Conservation (phyloP, 306 rosid species). For the Prunus armeniaca region DNA sequence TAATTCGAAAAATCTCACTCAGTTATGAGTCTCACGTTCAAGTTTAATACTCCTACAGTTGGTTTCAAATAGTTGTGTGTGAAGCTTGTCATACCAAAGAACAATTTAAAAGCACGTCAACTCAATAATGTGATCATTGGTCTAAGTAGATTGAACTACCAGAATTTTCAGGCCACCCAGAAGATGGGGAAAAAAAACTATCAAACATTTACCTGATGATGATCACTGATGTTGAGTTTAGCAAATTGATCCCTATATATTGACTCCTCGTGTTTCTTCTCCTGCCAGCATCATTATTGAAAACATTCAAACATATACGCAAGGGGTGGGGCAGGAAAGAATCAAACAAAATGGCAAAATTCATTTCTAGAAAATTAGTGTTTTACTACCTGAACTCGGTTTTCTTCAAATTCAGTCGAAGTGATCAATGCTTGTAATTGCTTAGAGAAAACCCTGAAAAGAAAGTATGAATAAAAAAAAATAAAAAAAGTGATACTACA, state of each 20-base stretch:
- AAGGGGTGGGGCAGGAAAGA: conserved; percentile 5
- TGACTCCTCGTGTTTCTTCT: conserved; percentile 47
- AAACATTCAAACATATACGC: conserved; percentile 22
- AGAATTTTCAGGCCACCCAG: conserved; percentile 5
- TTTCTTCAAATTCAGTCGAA: conserved; percentile 53
- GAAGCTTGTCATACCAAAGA: neutral
- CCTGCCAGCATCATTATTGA: conserved; percentile 44
- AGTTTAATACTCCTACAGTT: neutral
- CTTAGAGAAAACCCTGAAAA: conserved; percentile 64
- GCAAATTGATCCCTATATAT: conserved; percentile 60
- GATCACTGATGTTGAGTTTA: conserved; percentile 49
- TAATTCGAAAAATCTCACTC: neutral
- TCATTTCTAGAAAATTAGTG: conserved; percentile 20
- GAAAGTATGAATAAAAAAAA: conserved; percentile 9
- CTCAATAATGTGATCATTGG: neutral
- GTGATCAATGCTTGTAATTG: conserved; percentile 55
- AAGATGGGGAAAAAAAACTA: neutral
- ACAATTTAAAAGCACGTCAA: neutral
- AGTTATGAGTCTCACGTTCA: neutral
- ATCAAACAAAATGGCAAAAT: conserved; percentile 12
- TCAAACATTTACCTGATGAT: conserved; percentile 42
- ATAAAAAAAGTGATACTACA: neutral
- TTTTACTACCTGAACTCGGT: conserved; percentile 71
- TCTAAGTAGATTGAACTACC: neutral
- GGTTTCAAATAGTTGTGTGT: neutral